A percentile compares a stretch with the other conserved stretches of the same genome.
Evolutionary conservation across 2,329 filamentous ascomycete genomes (phyloP).

Genomic region (Blastomyces silverae): DNA sequence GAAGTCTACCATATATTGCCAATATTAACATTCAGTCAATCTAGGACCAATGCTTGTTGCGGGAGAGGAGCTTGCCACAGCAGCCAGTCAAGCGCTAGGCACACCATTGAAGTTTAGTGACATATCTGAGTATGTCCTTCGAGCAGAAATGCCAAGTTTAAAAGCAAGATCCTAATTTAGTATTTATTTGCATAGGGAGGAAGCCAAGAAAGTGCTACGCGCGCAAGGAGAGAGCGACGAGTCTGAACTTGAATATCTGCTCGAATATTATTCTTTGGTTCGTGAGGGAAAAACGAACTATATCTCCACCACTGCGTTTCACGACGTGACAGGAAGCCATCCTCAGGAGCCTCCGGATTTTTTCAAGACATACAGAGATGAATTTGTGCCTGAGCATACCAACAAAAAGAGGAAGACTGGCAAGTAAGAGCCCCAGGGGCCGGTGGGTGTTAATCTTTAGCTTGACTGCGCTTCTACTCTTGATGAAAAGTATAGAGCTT

Average conservation of each 20-base stretch:
- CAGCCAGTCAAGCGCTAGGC: conserved; percentile 43
- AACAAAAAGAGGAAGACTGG: conserved; percentile 30
- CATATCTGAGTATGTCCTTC: conserved; percentile 39
- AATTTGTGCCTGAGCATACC: conserved; percentile 32
- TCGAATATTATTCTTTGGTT: conserved; percentile 50
- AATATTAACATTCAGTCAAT: background rate
- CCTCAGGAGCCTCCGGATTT: conserved; percentile 46
- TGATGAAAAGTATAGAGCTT: background rate
- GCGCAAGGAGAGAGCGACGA: conserved; percentile 34
- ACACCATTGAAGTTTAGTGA: conserved; percentile 43
- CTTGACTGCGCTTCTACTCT: background rate
- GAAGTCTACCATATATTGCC: background rate
- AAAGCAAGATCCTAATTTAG: background rate
- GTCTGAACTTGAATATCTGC: conserved; percentile 44
- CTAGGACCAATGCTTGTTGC: conserved; percentile 44
- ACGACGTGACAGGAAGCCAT: conserved; percentile 44
- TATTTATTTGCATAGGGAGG: conserved; percentile 19
- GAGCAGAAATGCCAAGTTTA: background rate
- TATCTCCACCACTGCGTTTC: conserved; percentile 47
- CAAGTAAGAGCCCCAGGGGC: background rate
- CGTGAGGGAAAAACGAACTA: conserved; percentile 51
- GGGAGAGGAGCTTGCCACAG: conserved; percentile 44
- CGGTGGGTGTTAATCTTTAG: background rate
- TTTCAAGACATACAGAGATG: conserved; percentile 43
- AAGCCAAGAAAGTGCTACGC: conserved; percentile 35